A percentile compares a stretch with the other conserved stretches of the same genome.
These are phyloP conservation scores for Dillenia turbinata DNA, from an alignment of 164 flowering plant species.

Conservation along the genomic window DNA sequence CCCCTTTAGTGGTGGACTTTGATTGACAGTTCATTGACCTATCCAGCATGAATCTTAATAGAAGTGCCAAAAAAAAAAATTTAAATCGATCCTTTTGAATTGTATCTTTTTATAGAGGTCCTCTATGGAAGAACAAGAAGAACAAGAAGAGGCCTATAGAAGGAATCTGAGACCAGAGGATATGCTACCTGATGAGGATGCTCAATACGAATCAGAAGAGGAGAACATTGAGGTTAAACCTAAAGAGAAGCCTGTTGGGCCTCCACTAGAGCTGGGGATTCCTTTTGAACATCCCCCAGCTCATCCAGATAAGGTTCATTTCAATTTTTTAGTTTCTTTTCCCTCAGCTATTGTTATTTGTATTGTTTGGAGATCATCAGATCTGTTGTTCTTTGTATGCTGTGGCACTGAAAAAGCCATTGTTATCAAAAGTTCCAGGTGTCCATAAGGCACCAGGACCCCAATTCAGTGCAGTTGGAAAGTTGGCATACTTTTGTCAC, in stretches of 20 bases:
- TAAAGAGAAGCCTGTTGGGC: constrained; percentile 90
- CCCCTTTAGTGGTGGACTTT: too few species aligned
- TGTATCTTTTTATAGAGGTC: constrained; percentile 39
- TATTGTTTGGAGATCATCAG: too few species aligned
- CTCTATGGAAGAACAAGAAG: constrained; percentile 77
- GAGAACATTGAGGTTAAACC: constrained; percentile 58
- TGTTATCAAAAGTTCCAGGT: too few species aligned
- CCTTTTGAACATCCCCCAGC: constrained; percentile 86
- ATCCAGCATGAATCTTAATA: too few species aligned
- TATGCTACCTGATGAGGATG: constrained; percentile 82
- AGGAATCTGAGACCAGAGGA: constrained; percentile 76
- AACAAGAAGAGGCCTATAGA: constrained; percentile 78
- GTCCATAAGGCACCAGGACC: too few species aligned
- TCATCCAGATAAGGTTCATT: constrained; percentile 63
- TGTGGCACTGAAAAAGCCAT: too few species aligned
- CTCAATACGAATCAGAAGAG: constrained; percentile 79
- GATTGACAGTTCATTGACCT: too few species aligned
- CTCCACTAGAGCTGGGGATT: constrained; percentile 85
- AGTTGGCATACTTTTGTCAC: too few species aligned
- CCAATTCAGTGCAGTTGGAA: too few species aligned
- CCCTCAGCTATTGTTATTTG: too few species aligned
- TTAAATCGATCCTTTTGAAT: background rate
- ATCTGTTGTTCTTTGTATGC: too few species aligned
- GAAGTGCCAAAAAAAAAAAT: background rate
- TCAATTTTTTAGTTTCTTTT: constrained; percentile 4